A percentile compares a stretch with the other conserved stretches of the same genome.
phyloP scores from a whole-genome alignment of 164 flowering plant species.

The Vitis riparia region DNA sequence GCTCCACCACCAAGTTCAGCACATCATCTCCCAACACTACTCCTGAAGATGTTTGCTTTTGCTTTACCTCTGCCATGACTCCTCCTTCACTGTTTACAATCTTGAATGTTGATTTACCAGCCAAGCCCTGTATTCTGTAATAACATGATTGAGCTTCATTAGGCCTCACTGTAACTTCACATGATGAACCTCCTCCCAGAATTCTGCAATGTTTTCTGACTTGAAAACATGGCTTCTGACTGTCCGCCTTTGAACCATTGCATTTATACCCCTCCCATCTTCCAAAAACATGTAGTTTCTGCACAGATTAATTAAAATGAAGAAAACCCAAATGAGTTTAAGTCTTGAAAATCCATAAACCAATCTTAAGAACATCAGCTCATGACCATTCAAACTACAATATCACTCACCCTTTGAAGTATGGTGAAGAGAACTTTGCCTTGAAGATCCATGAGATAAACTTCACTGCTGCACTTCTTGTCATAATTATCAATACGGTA shows the following conservation, averaged over 20 bases:
- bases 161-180: slow-evolving; percentile 14
- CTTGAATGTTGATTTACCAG: slow-evolving; percentile 22
- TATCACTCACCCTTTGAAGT: slow-evolving; percentile 26
- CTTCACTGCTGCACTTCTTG: slow-evolving; percentile 20
- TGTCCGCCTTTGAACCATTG: slow-evolving; percentile 1
- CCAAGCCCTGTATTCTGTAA: slow-evolving; percentile 13
- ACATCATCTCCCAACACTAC: slow-evolving; percentile 64
- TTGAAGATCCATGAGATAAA: slow-evolving; percentile 38
- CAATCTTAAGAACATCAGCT: no score
- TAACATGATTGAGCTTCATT: not conserved
- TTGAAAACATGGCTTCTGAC: slow-evolving; percentile 37
- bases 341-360: no score
- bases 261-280: slow-evolving; percentile 45
- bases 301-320: not conserved
- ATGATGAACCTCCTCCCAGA: slow-evolving; percentile 10
- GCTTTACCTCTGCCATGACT: slow-evolving; percentile 53
- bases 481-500: slow-evolving; percentile 43
- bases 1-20: slow-evolving; percentile 49
- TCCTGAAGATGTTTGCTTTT: slow-evolving; percentile 47
- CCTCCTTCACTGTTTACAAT: slow-evolving; percentile 26
- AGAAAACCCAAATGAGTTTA: no score
- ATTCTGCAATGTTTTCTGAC: slow-evolving; percentile 9
- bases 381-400: no score
- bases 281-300: slow-evolving; percentile 25
- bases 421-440: slow-evolving; percentile 35